phyloP scores from a whole-genome alignment of 164 flowering plant species.

The Macadamia tetraphylla region DNA sequence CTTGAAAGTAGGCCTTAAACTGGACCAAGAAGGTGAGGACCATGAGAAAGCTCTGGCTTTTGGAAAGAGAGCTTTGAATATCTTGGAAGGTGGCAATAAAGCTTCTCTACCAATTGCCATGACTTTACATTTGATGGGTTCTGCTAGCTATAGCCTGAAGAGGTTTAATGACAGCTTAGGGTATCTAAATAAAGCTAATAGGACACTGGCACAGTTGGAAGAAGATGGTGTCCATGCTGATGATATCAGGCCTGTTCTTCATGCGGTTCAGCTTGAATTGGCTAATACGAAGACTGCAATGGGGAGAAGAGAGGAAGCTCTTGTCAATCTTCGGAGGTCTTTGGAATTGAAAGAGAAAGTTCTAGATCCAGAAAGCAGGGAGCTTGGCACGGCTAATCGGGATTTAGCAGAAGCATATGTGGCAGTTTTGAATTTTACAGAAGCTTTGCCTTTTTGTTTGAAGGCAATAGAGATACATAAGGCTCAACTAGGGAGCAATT shows the following conservation, averaged over 20 bases:
- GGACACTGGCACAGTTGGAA: slow-evolving; percentile 46
- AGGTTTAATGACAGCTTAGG: slow-evolving; percentile 73
- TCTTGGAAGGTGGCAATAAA: slow-evolving; percentile 37
- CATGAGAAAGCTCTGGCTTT: slow-evolving; percentile 53
- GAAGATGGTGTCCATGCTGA: slow-evolving; percentile 37
- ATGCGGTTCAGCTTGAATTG: slow-evolving; percentile 62
- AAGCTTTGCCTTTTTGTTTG: slow-evolving; percentile 66
- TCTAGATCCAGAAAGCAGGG: slow-evolving; percentile 57
- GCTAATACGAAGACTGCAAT: slow-evolving; percentile 74
- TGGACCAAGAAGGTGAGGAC: slow-evolving; percentile 70
- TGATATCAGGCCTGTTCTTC: slow-evolving; percentile 58
- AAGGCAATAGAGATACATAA: slow-evolving; percentile 76
- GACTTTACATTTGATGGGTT: slow-evolving; percentile 79
- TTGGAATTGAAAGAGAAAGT: slow-evolving; percentile 66
- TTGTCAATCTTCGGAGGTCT: slow-evolving; percentile 54
- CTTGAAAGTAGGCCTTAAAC: slow-evolving; percentile 67
- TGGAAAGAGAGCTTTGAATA: slow-evolving; percentile 64
- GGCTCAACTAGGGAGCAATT: slow-evolving; percentile 51
- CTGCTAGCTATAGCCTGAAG: slow-evolving; percentile 51
- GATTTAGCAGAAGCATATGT: slow-evolving; percentile 72
- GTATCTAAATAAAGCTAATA: slow-evolving; percentile 65
- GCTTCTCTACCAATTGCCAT: slow-evolving; percentile 57
- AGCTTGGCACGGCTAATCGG: slow-evolving; percentile 65
- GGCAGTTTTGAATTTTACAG: slow-evolving; percentile 70
- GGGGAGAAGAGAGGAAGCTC: slow-evolving; percentile 86